phyloP scores from a whole-genome alignment of 352 stramenopile species.

The Blastocystis sp. region DNA sequence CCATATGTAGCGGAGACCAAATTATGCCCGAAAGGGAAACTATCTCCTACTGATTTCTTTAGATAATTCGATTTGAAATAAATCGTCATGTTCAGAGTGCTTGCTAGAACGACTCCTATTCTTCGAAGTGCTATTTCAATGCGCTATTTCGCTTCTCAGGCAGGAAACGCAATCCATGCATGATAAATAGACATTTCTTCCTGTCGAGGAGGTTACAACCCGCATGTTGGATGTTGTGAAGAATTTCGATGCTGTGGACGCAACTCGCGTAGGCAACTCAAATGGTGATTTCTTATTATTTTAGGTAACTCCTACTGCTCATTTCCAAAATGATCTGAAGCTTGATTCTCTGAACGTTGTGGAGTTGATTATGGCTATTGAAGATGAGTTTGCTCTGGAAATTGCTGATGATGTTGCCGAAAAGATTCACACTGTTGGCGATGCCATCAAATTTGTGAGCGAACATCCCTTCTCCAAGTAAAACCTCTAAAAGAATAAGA shows the following conservation, averaged over 20 bases:
- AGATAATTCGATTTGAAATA: no score
- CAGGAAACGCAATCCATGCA: neutral
- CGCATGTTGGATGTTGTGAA: constrained; percentile 94
- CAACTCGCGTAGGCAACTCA: constrained; percentile 72
- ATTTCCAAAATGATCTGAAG: constrained; percentile 94
- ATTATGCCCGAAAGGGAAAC: no score
- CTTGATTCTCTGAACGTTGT: constrained; percentile 95
- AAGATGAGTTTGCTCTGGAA: constrained; percentile 99
- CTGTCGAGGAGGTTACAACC: constrained; percentile 84
- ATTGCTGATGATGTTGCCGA: constrained; percentile 99
- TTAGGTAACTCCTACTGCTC: constrained; percentile 74
- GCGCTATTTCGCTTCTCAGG: neutral
- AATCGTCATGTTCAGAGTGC: constrained; percentile 3
- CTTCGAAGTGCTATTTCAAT: neutral
- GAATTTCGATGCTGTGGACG: constrained; percentile 98
- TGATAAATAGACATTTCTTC: constrained; percentile 71
- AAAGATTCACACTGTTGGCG: constrained; percentile 88
- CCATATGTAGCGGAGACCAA: no score
- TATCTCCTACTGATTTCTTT: no score
- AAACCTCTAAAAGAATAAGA: constrained; percentile 62
- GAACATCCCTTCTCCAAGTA: constrained; percentile 98
- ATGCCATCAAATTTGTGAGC: constrained; percentile 96
- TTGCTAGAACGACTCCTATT: constrained; percentile 30
- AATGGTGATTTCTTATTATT: constrained; percentile 10
- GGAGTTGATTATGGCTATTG: constrained; percentile 95